Evolutionary conservation across 768 basidiomycete species (phyloP), one percentile per base, ranked within the genome.

Genomic region (Pleurotus giganteus): DNA sequence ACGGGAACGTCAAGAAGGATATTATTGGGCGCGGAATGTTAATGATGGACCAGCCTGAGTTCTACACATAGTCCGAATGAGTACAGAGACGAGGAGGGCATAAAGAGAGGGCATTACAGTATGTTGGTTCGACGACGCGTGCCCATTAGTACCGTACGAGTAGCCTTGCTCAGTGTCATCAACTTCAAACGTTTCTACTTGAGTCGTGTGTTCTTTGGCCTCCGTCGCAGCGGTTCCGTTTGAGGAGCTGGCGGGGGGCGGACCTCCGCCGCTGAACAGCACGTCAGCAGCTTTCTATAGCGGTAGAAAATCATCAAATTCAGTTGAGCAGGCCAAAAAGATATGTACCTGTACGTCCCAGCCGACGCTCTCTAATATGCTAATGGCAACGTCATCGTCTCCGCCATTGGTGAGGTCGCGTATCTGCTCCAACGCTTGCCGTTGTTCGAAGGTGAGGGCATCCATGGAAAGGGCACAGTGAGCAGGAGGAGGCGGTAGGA

Each of bases 321-420:
- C 12, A 26, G 24, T 4, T 23, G 24, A 13, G 46, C 46, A 47
- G 7, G 36, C 13, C 19, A 43, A 31, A 19, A 13, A 4, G n/a
- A 9, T 6, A 32, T 77, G 59, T 52, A 85, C 87, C 76, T 85
- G 76, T 28, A 91, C 80, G 70, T 89, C 82, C 87, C 87, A 91
- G 46, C 77, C 78, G 7, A 86, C 84, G 54, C 78, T 83, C 34
- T 75, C 68, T 13, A 91, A 72, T 1, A 91, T 77, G 29, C 71
- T 68, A n/a, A 83, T 72, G 4, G 87, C 80, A 1, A 82, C 80
- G 1, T 85, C 84, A 27, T 78, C 76, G 63, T 88, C 86, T 11
- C 74, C 78, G 12, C 78, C 80, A 45, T 82, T 78, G 0, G 83
- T 85, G 53, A 88, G 69, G 58, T 81, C 79, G 37, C 79, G 77